Base-by-base conservation (phyloP, 1,284 basidiomycete genomes). In the Tilletia walkeri region DNA sequence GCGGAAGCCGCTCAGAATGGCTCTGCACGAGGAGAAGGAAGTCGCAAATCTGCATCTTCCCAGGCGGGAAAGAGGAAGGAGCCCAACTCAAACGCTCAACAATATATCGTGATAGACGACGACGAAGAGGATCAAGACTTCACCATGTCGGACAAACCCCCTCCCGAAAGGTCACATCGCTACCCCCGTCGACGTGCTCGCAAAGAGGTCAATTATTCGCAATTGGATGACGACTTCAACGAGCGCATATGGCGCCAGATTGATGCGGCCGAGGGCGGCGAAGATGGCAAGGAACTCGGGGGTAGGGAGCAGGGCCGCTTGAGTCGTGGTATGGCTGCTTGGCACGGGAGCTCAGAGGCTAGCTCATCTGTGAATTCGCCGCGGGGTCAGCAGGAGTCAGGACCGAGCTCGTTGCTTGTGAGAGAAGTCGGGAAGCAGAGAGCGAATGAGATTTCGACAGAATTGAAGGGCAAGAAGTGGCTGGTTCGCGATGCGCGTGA, bases 391-490 rank as follows among this genome's bases (percentile, higher is more conserved):
- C 30, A 63, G 36, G 12, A 36, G 6, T 20, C 30, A 6, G 59
- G 59, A 63, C 59, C 59, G 34, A 63, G 59, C 38, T n/a, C 30
- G 34, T 14, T 12, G 59, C 12, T 63, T 2, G 5, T 39, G 16
- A 24, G 59, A 16, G 18, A 63, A 20, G 30, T 63, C 0, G 59
- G 59, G 18, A 34, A 39, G 16, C 34, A 16, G 36, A 38, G 36
- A 5, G 59, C 59, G 10, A 12, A 7, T 12, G 59, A 63, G 59
- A 34, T 63, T 24, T n/a, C 30, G 59, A 72, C 73, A 9, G 75
- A 80, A 49, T 73, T 78, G 24, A 72, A 79, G 71, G 75, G 73
- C 48, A 79, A 78, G 68, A 72, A 76, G 45, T 78, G 69, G 65
- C 63, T 73, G 16, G 75, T 80, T 36, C 67, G 71, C 14, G 75